phyloP scores from a whole-genome alignment of 345 rosid genomes.

The Eucalyptus sp. region DNA sequence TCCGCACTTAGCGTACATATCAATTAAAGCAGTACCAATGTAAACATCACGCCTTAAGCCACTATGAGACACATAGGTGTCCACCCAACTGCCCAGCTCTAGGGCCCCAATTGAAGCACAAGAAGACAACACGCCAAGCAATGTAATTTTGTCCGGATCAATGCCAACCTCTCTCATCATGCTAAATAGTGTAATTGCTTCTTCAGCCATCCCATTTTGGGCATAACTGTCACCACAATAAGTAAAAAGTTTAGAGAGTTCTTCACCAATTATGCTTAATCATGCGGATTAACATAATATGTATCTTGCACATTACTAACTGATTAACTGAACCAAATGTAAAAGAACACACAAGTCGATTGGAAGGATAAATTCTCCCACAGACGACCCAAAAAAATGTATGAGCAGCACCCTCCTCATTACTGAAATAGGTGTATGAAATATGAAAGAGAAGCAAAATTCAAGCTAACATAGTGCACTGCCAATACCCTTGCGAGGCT shows the following conservation, averaged over 20 bases:
- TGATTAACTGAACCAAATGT: neutral
- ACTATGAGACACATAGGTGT: constrained; percentile 27
- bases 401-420: neutral
- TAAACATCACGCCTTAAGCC: constrained; percentile 40
- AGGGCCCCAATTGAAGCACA: constrained; percentile 77
- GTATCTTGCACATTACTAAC: neutral
- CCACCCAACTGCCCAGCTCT: constrained; percentile 60
- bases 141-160: constrained; percentile 40
- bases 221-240: constrained; percentile 39
- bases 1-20: constrained; percentile 91
- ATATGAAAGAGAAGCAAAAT: neutral
- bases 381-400: neutral
- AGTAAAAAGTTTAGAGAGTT: neutral
- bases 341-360: neutral
- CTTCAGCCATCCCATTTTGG: constrained; percentile 68
- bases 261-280: neutral
- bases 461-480: neutral
- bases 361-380: neutral
- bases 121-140: constrained; percentile 54
- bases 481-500: neutral
- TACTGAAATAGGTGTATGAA: neutral
- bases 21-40: constrained; percentile 67
- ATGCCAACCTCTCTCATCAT: constrained; percentile 35
- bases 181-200: constrained; percentile 51
- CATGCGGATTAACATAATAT: neutral